Percentiles rank a stretch among this genome's conserved stretches.
Evolutionary conservation across 2,329 filamentous ascomycete species (phyloP).

Genomic region (Aspergillus costaricaensis): DNA sequence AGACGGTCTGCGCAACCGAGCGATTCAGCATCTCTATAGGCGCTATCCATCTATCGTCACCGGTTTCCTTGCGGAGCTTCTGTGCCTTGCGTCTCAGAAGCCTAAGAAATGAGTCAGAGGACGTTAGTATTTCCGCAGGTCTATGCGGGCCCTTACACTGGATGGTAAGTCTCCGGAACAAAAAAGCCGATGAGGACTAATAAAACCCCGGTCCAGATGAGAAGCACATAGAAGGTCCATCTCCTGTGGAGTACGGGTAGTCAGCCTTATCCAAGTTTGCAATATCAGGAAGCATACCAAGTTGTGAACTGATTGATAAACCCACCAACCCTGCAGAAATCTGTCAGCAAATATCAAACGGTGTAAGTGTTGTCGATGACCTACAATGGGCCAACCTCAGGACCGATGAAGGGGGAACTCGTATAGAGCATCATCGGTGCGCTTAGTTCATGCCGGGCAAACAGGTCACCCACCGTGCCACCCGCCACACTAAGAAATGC

Average conservation of each 20-base stretch:
- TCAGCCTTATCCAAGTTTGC: constrained; percentile 8
- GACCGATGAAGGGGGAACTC: constrained; percentile 60
- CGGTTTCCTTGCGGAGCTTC: constrained; percentile 69
- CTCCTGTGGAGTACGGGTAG: constrained; percentile 47
- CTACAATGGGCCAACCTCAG: constrained; percentile 57
- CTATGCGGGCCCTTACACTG: constrained; percentile 41
- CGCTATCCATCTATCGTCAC: constrained; percentile 74
- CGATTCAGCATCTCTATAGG: constrained; percentile 72
- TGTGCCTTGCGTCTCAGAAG: constrained; percentile 72
- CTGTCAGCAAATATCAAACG: constrained; percentile 14
- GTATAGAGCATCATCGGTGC: constrained; percentile 83
- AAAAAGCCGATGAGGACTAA: constrained; percentile 66
- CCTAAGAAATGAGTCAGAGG: constrained; percentile 20
- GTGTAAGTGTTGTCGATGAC: constrained; percentile 11
- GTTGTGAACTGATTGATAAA: constrained; percentile 75
- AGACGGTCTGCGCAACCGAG: constrained; percentile 65
- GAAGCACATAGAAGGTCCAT: constrained; percentile 80
- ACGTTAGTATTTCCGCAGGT: background rate
- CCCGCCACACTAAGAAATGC: constrained; percentile 71
- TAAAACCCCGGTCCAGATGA: constrained; percentile 76
- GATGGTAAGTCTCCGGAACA: constrained; percentile 85
- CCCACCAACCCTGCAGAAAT: constrained; percentile 60
- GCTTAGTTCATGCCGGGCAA: constrained; percentile 67
- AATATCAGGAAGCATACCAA: constrained; percentile 51
- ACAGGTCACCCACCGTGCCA: constrained; percentile 82